Evolutionary conservation across 345 rosid species (phyloP), one percentile per base, ranked within the genome.

Genomic region (Moricandia moricandioides): DNA sequence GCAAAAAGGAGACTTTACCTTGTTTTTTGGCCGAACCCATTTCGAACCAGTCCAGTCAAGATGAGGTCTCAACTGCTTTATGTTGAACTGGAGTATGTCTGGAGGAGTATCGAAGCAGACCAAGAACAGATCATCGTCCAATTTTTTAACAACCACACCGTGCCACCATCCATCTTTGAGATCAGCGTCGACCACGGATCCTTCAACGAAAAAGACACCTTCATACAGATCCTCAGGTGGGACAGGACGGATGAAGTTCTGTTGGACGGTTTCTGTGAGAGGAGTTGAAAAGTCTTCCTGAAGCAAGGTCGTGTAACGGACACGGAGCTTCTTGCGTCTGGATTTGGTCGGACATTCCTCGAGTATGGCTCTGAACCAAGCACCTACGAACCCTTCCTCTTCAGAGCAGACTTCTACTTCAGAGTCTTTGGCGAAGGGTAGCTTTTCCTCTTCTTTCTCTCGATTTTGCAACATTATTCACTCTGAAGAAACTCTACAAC

Each of bases 361-460:
- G 27, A 90, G 37, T 14, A 81, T 64, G 17, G 88, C 91, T 21
- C 29, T 13, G 57, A 67, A 90, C 87, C 88, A 87, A 4, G 87
- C 84, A 0, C 89, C 91, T 43, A 63, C 67, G 17, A 87, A 83
- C 7, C 89, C 91, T 12, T 86, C 88, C 6, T 88, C 93, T 72
- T 86, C 81, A 61, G 86, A 73, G 55, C 68, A 63, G 0, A 90
- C 90, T 73, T 90, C 96, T 3, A 90, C 86, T 37, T 71, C 64
- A 30, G 80, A 78, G 58, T 74, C 81, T 37, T 62, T 69, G 11
- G 6, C 27, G 11, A 52, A 18, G 11, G 12, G 9, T 18, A 2
- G 14, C 4, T 16, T 17, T 13, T 4, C 17, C 17, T 47, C 54
- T 47, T 47, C 21, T 52, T 52, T 18, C 12, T 52, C 58, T 9